Evolutionary conservation across 495 filamentous ascomycete genomes (phyloP).

Genomic region (Trichoderma virens): DNA sequence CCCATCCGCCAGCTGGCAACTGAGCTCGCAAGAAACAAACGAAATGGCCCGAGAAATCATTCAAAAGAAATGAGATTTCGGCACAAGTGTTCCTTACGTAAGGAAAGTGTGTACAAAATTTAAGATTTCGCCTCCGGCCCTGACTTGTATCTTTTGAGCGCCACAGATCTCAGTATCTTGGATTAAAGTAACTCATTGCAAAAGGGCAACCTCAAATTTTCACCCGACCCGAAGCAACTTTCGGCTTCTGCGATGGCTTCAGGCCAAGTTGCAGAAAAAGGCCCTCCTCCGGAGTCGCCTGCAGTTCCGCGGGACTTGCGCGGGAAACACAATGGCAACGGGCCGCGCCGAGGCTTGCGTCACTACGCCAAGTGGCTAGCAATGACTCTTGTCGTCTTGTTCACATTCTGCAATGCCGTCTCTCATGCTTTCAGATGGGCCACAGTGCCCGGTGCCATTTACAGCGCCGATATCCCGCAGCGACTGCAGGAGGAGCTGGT

Average conservation of each 20-base stretch:
- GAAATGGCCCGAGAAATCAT: not conserved
- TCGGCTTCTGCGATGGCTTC: not conserved
- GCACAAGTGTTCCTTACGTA: not conserved
- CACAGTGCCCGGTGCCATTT: not conserved
- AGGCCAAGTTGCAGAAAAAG: not conserved
- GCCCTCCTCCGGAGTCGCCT: not conserved
- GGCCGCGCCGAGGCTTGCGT: not conserved
- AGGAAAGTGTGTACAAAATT: not conserved
- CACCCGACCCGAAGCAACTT: not conserved
- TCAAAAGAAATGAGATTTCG: not conserved
- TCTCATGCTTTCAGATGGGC: not conserved
- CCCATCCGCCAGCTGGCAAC: not conserved
- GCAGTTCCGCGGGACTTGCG: not conserved
- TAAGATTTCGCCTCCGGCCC: not conserved
- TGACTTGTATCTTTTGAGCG: too few species aligned
- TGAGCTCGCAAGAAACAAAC: not conserved
- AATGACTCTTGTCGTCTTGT: not conserved
- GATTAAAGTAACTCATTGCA: too few species aligned
- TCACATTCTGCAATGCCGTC: not conserved
- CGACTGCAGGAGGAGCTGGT: not conserved
- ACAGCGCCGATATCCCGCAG: not conserved
- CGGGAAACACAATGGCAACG: not conserved
- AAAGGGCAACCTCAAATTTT: not conserved
- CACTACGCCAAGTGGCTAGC: not conserved
- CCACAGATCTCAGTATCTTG: too few species aligned